A percentile compares a stretch with the other conserved stretches of the same genome.
Evolutionary conservation across 2,329 filamentous ascomycete genomes (phyloP).

Genomic region (Bipolaris cookei): DNA sequence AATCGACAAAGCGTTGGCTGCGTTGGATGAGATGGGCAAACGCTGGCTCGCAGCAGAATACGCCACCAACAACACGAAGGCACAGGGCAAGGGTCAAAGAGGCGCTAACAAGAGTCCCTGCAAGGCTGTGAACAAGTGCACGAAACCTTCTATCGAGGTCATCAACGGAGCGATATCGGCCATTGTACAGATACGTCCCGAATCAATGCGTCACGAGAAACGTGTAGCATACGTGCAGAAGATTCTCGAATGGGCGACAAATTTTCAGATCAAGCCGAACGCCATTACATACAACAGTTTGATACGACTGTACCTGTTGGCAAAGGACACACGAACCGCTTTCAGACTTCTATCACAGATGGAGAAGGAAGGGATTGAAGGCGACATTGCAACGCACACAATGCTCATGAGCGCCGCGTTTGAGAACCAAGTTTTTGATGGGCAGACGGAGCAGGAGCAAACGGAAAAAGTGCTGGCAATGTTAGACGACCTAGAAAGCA

Average conservation of each 20-base stretch:
- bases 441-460: conserved; percentile 58
- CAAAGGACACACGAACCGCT: conserved; percentile 57
- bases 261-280: conserved; percentile 56
- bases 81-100: conserved; percentile 14
- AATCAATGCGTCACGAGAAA: conserved; percentile 51
- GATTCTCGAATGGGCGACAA: conserved; percentile 52
- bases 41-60: conserved; percentile 60
- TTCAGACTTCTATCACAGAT: conserved; percentile 64
- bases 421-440: conserved; percentile 56
- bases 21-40: conserved; percentile 69
- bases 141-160: conserved; percentile 67
- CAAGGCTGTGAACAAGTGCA: conserved; percentile 49
- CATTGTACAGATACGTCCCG: conserved; percentile 53
- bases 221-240: conserved; percentile 45
- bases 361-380: conserved; percentile 60
- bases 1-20: conserved; percentile 63
- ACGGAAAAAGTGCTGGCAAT: conserved; percentile 59
- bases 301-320: conserved; percentile 65
- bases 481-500: conserved; percentile 61
- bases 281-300: conserved; percentile 69
- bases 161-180: conserved; percentile 75
- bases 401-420: conserved; percentile 69
- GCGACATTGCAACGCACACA: conserved; percentile 74
- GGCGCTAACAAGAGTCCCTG: conserved; percentile 19
- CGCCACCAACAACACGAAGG: conserved; percentile 17